Evolutionary conservation across 495 filamentous ascomycete genomes (phyloP).

Genomic region (Neurospora sp.): DNA sequence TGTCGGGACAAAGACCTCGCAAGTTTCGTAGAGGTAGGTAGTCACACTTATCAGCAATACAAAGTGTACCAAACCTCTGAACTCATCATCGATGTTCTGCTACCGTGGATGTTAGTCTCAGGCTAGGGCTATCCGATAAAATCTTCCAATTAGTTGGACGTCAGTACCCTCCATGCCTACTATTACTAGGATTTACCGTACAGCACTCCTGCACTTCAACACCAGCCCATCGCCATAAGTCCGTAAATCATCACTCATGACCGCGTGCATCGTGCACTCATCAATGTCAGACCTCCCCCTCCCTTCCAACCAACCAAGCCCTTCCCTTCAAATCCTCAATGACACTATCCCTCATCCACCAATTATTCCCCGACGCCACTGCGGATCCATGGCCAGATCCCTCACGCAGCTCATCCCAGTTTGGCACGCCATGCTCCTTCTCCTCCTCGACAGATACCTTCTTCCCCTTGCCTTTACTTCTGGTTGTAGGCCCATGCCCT

Average conservation of each 20-base stretch:
- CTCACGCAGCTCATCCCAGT: not conserved
- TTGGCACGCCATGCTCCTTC: conserved; percentile 5
- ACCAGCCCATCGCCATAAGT: not conserved
- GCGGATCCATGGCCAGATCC: not conserved
- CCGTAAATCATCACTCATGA: not conserved
- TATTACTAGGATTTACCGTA: too few relatives aligned
- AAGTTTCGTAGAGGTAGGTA: too few relatives aligned
- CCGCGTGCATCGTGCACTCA: not conserved
- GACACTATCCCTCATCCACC: conserved; percentile 42
- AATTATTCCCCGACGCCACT: conserved; percentile 19
- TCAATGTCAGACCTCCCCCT: not conserved
- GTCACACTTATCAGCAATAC: too few relatives aligned
- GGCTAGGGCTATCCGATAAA: too few relatives aligned
- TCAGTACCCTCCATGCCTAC: too few relatives aligned
- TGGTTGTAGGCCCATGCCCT: conserved; percentile 8
- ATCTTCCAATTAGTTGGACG: too few relatives aligned
- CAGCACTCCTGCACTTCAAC: too few relatives aligned
- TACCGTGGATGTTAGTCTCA: too few relatives aligned
- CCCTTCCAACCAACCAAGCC: conserved; percentile 40
- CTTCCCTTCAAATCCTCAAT: conserved; percentile 47
- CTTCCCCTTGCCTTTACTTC: conserved; percentile 18
- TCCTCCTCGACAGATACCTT: conserved; percentile 16
- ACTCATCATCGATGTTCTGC: too few relatives aligned
- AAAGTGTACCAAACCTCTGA: too few relatives aligned
- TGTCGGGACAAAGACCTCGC: too few relatives aligned